Evolutionary conservation across 2,329 filamentous ascomycete species (phyloP).

Genomic region (Lithohypha guttulata): DNA sequence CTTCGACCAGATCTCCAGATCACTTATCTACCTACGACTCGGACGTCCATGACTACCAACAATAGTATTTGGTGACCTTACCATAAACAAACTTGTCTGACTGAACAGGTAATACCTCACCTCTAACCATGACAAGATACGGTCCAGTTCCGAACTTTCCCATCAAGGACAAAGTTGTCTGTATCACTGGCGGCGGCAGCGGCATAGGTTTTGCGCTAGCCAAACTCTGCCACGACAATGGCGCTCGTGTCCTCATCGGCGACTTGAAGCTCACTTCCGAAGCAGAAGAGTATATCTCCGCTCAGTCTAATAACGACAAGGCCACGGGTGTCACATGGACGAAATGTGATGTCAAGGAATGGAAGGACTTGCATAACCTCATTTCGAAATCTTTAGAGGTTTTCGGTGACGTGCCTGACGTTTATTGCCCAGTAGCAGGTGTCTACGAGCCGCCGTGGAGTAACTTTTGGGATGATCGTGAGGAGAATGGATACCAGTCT

Average conservation of each 20-base stretch:
- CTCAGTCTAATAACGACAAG: slow-evolving; percentile 26
- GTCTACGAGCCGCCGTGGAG: slow-evolving; percentile 34
- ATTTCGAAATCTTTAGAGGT: slow-evolving; percentile 39
- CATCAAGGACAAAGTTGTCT: slow-evolving; percentile 31
- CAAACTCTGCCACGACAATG: slow-evolving; percentile 32
- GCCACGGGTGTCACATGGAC: slow-evolving; percentile 32
- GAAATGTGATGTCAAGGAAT: slow-evolving; percentile 38
- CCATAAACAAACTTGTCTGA: neutral
- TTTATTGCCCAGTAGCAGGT: slow-evolving; percentile 32
- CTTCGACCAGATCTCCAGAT: no score
- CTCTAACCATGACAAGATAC: neutral
- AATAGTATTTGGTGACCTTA: neutral
- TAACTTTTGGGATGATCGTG: slow-evolving; percentile 40
- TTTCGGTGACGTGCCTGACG: slow-evolving; percentile 21
- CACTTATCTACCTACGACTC: no score
- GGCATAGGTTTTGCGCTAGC: slow-evolving; percentile 39
- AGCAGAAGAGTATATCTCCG: slow-evolving; percentile 31
- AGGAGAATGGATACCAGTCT: slow-evolving; percentile 33
- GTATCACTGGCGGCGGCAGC: slow-evolving; percentile 45
- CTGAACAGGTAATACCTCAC: no score
- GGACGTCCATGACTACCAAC: no score
- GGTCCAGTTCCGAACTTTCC: slow-evolving; percentile 22
- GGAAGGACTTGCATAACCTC: slow-evolving; percentile 39
- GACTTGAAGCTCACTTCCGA: slow-evolving; percentile 36
- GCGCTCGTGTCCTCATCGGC: slow-evolving; percentile 37